Evolutionary conservation across 2,329 filamentous ascomycete genomes (phyloP).

Genomic region (Simplicillium aogashimaense): DNA sequence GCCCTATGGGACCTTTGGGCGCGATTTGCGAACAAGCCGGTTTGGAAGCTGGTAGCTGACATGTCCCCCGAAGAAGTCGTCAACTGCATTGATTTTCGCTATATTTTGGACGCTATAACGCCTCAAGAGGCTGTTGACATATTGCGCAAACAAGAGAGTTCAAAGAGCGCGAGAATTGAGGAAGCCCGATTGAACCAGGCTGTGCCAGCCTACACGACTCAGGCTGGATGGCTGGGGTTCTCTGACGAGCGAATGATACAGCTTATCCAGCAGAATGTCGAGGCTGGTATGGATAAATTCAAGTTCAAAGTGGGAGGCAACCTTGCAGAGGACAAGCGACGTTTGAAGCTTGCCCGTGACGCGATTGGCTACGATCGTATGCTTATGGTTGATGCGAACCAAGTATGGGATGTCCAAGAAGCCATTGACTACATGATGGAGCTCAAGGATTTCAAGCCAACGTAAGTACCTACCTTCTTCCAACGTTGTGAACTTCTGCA

Average conservation of each 20-base stretch:
- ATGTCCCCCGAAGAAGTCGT: constrained; percentile 61
- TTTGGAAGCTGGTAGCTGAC: constrained; percentile 60
- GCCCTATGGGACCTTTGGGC: constrained; percentile 66
- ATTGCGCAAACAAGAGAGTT: constrained; percentile 44
- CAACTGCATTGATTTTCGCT: constrained; percentile 58
- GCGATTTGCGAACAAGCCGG: constrained; percentile 54
- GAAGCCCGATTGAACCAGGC: constrained; percentile 51
- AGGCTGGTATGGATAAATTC: constrained; percentile 50
- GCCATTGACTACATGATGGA: constrained; percentile 59
- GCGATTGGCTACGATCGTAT: constrained; percentile 58
- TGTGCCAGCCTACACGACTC: constrained; percentile 60
- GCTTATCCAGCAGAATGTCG: constrained; percentile 48
- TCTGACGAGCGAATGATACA: constrained; percentile 56
- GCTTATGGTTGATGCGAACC: constrained; percentile 62
- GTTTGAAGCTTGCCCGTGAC: constrained; percentile 48
- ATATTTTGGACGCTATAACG: constrained; percentile 61
- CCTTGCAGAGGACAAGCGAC: constrained; percentile 45
- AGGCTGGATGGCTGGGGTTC: constrained; percentile 60
- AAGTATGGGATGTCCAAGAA: constrained; percentile 60
- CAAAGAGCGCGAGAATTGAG: constrained; percentile 48
- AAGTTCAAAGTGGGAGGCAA: constrained; percentile 58
- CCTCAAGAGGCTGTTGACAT: constrained; percentile 54
- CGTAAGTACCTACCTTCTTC: constrained; percentile 38
- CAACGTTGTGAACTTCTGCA: constrained; percentile 16
- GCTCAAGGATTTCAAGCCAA: constrained; percentile 51